Percentiles rank a stretch among this genome's conserved stretches.
phyloP scores from a whole-genome alignment of 1,284 basidiomycete species.

The Cerioporus squamosus region DNA sequence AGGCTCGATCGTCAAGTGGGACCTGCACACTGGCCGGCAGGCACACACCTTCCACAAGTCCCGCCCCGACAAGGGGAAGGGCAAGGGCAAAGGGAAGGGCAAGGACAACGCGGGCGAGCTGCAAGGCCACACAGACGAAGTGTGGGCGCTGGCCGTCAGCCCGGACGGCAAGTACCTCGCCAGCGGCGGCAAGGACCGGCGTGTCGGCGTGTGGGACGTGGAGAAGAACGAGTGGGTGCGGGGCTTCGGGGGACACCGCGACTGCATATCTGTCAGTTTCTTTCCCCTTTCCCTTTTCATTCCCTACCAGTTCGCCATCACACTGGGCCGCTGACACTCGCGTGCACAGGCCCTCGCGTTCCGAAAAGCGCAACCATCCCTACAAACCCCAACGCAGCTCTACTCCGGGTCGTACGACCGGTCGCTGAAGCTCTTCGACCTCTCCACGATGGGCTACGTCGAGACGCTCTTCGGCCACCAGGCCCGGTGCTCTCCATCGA shows the following conservation, averaged over 20 bases:
- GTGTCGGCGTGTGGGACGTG: slow-evolving; percentile 85
- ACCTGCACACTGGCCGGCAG: slow-evolving; percentile 66
- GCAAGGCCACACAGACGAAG: slow-evolving; percentile 86
- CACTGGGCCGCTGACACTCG: too few relatives aligned
- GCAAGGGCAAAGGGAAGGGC: slow-evolving; percentile 64
- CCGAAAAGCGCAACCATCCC: slow-evolving; percentile 72
- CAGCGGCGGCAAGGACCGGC: slow-evolving; percentile 85
- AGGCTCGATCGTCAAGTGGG: slow-evolving; percentile 84
- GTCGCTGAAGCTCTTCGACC: slow-evolving; percentile 90
- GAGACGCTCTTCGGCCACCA: slow-evolving; percentile 99
- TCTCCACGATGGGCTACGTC: slow-evolving; percentile 86
- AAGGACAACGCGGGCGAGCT: slow-evolving; percentile 59
- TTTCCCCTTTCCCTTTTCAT: too few relatives aligned
- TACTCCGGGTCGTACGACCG: slow-evolving; percentile 92
- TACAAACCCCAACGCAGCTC: slow-evolving; percentile 54
- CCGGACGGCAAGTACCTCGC: slow-evolving; percentile 86
- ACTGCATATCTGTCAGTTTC: slow-evolving; percentile 84
- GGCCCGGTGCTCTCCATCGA: slow-evolving; percentile 84
- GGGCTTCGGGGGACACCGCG: slow-evolving; percentile 84
- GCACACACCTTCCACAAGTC: slow-evolving; percentile 63
- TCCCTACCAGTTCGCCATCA: too few relatives aligned
- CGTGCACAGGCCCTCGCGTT: slow-evolving; percentile 71
- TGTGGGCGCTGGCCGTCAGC: slow-evolving; percentile 84
- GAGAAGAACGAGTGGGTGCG: slow-evolving; percentile 76
- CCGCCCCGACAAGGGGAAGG: slow-evolving; percentile 52